phyloP scores from a whole-genome alignment of 2,329 filamentous ascomycete species.

The Venturia effusa region DNA sequence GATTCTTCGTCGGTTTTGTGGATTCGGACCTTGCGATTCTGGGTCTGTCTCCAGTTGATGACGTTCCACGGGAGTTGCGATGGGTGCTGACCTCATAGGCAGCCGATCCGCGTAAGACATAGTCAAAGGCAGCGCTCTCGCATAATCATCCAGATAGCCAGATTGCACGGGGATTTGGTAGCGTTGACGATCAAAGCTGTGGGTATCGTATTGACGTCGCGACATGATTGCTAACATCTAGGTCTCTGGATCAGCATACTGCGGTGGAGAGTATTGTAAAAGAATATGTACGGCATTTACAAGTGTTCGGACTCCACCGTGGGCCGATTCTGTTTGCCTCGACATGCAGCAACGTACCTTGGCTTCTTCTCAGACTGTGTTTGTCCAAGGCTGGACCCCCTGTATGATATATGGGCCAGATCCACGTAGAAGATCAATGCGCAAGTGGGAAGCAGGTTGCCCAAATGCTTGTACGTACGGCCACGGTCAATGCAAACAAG shows the following conservation, averaged over 20 bases:
- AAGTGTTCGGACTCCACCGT: not conserved
- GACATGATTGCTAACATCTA: slow-evolving; percentile 1
- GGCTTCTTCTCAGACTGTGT: not conserved
- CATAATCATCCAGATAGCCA: not conserved
- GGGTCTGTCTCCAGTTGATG: not conserved
- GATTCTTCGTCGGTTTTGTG: not conserved
- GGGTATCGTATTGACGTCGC: not conserved
- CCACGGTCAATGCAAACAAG: not conserved
- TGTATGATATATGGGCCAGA: not conserved
- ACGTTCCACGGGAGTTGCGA: not conserved
- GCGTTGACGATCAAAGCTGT: not conserved
- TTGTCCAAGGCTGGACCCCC: slow-evolving; percentile 1
- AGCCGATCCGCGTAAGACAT: not conserved
- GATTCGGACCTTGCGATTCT: not conserved
- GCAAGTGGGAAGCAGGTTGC: not conserved
- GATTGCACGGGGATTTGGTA: not conserved
- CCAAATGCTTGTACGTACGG: slow-evolving; percentile 1
- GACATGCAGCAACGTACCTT: slow-evolving; percentile 1
- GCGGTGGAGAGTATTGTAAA: not conserved
- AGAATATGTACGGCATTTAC: not conserved
- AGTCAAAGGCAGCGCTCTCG: not conserved
- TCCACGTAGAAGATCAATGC: slow-evolving; percentile 1
- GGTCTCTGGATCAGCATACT: not conserved
- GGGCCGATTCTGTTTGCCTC: not conserved
- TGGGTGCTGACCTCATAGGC: slow-evolving; percentile 5